Base-by-base conservation (phyloP, 768 basidiomycete species). In the Chlorophyllum brunneum region DNA sequence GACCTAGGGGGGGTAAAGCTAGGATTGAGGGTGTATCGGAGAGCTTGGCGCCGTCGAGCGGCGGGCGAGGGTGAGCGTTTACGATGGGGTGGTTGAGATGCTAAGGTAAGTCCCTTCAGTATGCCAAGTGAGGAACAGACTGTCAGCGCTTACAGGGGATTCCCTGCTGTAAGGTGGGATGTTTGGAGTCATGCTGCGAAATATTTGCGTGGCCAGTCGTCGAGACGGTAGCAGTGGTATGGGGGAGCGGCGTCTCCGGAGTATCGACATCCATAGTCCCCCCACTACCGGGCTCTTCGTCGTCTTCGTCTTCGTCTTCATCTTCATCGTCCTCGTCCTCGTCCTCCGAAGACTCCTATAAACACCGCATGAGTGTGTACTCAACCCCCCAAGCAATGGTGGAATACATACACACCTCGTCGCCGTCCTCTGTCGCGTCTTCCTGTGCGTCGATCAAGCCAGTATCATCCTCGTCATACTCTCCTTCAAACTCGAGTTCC, bases 321-420 rank as follows among this genome's bases (percentile, higher is more conserved):
- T 74, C 72, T 20, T 76, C 75, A 16, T 68, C 71, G 48, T 85
- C 84, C 13, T 72, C 71, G 6, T 76, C 72, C 31, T 75, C 75
- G 18, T 72, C 73, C 54, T 86, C 84, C 54, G 77, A 81, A 49
- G 43, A 46, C 13, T 55, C 48, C 48, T 55, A 54, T 8, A 6
- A 3, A 33, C 38, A 5, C 13, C 15, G 16, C 29, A 18, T 18
- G n/a, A 16, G 31, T 22, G 24, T 39, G 23, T 38, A 45, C n/a
- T 18, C 23, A 11, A 38, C 9, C 26, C 2, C 10, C 16, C 7
- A 16, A 23, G 15, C 22, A 43, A 8, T 0, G 20, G 29, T 22
- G 23, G 30, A 48, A 30, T 43, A 49, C 30, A 29, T 39, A 43
- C 54, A 40, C 37, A 58, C 57, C 51, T 58, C 57, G 18, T 58